Evolutionary conservation across 2,329 filamentous ascomycete genomes (phyloP).

Genomic region (Lecanicillium sp.): DNA sequence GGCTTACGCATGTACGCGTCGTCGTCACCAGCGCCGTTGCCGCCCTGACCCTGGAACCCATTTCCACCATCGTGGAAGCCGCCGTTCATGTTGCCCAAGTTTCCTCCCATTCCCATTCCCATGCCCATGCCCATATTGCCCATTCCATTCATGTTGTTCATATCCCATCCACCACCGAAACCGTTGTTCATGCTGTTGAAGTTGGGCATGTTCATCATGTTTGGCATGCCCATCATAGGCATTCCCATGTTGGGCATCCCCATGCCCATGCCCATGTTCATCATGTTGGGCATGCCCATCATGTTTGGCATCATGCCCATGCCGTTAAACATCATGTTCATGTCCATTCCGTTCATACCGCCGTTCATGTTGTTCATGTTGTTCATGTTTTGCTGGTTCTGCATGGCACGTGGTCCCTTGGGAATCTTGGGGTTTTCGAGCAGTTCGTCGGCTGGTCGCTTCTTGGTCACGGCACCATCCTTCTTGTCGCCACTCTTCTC

Average conservation of each 20-base stretch:
- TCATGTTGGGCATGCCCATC: conserved; percentile 25
- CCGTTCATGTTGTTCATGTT: conserved; percentile 42
- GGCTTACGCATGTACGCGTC: conserved; percentile 94
- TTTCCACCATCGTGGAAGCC: conserved; percentile 22
- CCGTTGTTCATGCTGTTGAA: conserved; percentile 18
- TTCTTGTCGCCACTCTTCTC: conserved; percentile 23
- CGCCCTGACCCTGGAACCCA: conserved; percentile 16
- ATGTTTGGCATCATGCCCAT: conserved; percentile 22
- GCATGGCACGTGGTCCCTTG: conserved; percentile 61
- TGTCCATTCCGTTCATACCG: conserved; percentile 28
- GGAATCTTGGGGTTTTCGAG: conserved; percentile 59
- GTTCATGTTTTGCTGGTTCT: conserved; percentile 44
- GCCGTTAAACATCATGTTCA: conserved; percentile 15
- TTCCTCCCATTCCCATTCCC: conserved; percentile 19
- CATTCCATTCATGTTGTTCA: conserved; percentile 17
- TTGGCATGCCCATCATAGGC: conserved; percentile 6
- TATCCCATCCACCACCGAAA: conserved; percentile 10
- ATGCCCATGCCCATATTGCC: conserved; percentile 22
- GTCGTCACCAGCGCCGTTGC: conserved; percentile 59
- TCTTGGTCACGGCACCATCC: conserved; percentile 51
- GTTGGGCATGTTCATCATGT: conserved; percentile 4
- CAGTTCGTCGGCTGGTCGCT: conserved; percentile 73
- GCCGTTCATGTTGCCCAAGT: conserved; percentile 26
- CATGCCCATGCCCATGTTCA: conserved; percentile 16
- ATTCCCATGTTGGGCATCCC: conserved; percentile 3